These are phyloP conservation scores for Dendrocalamus sinicus DNA, from an alignment of 176 grass and related monocot species.

Conservation along the genomic window DNA sequence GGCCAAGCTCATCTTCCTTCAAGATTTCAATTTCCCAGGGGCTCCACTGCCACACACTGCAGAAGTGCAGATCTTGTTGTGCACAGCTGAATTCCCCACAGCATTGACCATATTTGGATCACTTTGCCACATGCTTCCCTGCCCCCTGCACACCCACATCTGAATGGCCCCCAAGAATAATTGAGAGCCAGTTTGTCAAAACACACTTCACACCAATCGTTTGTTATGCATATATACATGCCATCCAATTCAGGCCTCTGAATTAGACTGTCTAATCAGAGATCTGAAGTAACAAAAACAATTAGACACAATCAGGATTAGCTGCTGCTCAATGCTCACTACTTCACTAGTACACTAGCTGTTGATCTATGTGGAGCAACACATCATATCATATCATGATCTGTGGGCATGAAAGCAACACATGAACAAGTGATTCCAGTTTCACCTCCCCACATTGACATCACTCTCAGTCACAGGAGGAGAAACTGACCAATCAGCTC, in stretches of 20 bases:
- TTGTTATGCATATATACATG: background rate
- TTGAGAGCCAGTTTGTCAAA: slow-evolving; percentile 10
- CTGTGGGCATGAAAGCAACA: background rate
- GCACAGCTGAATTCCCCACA: background rate
- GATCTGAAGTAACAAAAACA: background rate
- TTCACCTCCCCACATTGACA: slow-evolving; percentile 16
- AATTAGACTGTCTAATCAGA: background rate
- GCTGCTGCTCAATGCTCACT: background rate
- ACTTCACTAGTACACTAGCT: background rate
- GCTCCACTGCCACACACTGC: slow-evolving; percentile 20
- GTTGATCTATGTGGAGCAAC: background rate
- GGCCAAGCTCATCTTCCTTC: background rate
- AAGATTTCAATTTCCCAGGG: background rate
- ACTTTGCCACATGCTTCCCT: slow-evolving; percentile 48
- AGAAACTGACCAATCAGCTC: background rate
- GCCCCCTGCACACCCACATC: slow-evolving; percentile 51
- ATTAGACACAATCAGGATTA: background rate
- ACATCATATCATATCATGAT: slow-evolving; percentile 10
- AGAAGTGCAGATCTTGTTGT: slow-evolving; percentile 36
- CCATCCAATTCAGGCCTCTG: slow-evolving; percentile 8
- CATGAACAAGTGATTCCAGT: slow-evolving; percentile 18
- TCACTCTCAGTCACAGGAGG: background rate
- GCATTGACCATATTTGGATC: slow-evolving; percentile 41
- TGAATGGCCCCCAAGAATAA: slow-evolving; percentile 15
- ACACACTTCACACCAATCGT: background rate